Evolutionary conservation across 73 alveolate genomes (phyloP).

Genomic region (Durusdinium trenchii): DNA sequence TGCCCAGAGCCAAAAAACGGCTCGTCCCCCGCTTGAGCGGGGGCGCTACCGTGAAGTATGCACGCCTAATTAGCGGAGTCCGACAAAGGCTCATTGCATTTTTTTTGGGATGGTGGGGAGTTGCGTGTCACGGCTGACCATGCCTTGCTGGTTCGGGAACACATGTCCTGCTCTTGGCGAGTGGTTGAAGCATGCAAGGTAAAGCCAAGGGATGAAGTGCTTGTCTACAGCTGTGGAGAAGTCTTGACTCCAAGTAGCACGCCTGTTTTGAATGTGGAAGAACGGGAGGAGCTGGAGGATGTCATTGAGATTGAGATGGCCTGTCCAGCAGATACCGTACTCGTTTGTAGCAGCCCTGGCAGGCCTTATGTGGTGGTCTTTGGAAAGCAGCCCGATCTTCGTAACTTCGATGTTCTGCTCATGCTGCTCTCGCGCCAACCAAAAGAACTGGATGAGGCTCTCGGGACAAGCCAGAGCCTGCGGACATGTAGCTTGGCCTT

Average conservation of each 20-base stretch:
- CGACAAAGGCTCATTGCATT: background rate
- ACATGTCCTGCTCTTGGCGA: background rate
- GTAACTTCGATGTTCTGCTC: background rate
- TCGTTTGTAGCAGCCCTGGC: background rate
- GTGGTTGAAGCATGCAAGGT: background rate
- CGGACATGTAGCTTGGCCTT: conserved; percentile 9
- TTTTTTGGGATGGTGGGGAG: conserved; percentile 35
- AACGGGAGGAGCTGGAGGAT: background rate
- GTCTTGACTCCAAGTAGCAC: background rate
- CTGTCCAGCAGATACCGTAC: background rate
- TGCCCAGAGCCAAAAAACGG: conserved; percentile 55
- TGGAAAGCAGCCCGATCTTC: conserved; percentile 34
- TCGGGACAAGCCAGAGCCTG: background rate
- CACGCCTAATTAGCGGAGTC: conserved; percentile 36
- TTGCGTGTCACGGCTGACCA: conserved; percentile 58
- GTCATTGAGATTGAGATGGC: conserved; percentile 25
- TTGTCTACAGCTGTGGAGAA: background rate
- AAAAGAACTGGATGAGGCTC: background rate
- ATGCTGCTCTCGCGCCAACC: conserved; percentile 47
- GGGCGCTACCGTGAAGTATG: conserved; percentile 8
- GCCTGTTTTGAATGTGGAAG: background rate
- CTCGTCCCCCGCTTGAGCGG: conserved; percentile 82
- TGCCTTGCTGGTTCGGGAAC: background rate
- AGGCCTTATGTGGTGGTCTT: conserved; percentile 53
- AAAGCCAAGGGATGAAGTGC: conserved; percentile 7